phyloP scores from a whole-genome alignment of 805 yeast species.

The Nakazawaea molendinolei region DNA sequence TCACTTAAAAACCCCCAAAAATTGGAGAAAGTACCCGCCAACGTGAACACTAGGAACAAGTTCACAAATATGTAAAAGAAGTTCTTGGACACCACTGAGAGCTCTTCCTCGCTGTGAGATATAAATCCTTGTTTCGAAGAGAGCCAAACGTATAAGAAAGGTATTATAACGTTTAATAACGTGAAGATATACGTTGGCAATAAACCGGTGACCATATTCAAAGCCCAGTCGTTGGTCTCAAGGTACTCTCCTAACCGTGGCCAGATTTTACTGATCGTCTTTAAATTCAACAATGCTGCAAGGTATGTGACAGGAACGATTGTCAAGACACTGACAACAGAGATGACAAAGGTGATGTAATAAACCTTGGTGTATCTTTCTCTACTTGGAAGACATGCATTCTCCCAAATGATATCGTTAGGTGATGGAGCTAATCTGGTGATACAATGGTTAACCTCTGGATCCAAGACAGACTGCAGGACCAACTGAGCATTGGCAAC shows the following conservation, averaged over 20 bases:
- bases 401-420: conserved; percentile 90
- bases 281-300: conserved; percentile 74
- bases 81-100: conserved; percentile 85
- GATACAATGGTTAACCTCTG: conserved; percentile 75
- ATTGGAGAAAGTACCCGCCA: conserved; percentile 86
- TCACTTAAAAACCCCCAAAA: conserved; percentile 79
- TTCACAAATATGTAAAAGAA: conserved; percentile 93
- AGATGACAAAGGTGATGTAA: conserved; percentile 58
- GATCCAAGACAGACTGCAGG: conserved; percentile 92
- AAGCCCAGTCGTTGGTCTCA: conserved; percentile 61
- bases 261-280: conserved; percentile 73
- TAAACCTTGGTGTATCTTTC: conserved; percentile 64
- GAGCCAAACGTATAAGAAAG: conserved; percentile 79
- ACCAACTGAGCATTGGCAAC: conserved; percentile 96
- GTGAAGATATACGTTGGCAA: conserved; percentile 91
- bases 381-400: conserved; percentile 70
- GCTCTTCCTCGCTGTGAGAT: conserved; percentile 88
- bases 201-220: conserved; percentile 76
- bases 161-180: conserved; percentile 71
- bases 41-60: conserved; percentile 86
- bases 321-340: conserved; percentile 63
- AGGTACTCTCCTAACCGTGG: conserved; percentile 73
- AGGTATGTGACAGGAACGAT: conserved; percentile 79
- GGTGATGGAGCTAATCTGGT: conserved; percentile 93
- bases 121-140: conserved; percentile 83